Evolutionary conservation across 352 stramenopile species (phyloP), one percentile per base, ranked within the genome.

Genomic region (Globisporangium okanoganense): DNA sequence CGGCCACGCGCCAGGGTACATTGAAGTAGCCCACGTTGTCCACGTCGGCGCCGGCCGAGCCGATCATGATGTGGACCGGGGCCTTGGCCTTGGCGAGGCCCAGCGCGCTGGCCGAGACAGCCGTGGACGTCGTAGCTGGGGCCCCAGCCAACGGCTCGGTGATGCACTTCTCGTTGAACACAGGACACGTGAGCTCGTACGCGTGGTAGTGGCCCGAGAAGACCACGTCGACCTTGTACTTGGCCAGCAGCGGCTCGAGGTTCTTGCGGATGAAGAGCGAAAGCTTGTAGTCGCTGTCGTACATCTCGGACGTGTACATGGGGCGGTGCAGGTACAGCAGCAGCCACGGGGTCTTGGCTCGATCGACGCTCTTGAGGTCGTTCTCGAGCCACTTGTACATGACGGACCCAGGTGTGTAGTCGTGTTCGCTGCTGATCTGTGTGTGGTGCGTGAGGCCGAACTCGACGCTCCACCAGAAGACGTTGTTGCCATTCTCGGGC

Each of bases 401-500:
- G n/a, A 64, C 47, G 7, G 88, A 97, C 36, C 86, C 88, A 44
- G 61, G 65, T 0, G 80, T 88, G 62, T 88, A 84, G 71, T 97
- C 85, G 70, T 98, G 89, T 68, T 98, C 94, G 14, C 75, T 88
- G 4, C 78, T 92, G 51, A 98, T 80, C 63, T 97, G 81, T 51
- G 97, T 85, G 20, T 95, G 92, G 56, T 97, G 87, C 16, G 97
- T 72, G 13, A 81, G 79, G 3, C 70, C 79, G 52, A 92, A 92
- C 47, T 96, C 70, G 61, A 96, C 96, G 18, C 83, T 96, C 68
- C 96, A 91, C 86, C 88, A 94, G 61, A 87, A 93, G 45, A 92
- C 70, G 53, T 67, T 75, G 25, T 86, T 85, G 13, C 79, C 82
- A 16, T 66, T 92, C 7, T 70, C 70, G 1, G 82, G 82, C 49